These are phyloP conservation scores for Fusarium sambucinum DNA, from an alignment of 2,329 filamentous ascomycete species.

Conservation along the genomic window DNA sequence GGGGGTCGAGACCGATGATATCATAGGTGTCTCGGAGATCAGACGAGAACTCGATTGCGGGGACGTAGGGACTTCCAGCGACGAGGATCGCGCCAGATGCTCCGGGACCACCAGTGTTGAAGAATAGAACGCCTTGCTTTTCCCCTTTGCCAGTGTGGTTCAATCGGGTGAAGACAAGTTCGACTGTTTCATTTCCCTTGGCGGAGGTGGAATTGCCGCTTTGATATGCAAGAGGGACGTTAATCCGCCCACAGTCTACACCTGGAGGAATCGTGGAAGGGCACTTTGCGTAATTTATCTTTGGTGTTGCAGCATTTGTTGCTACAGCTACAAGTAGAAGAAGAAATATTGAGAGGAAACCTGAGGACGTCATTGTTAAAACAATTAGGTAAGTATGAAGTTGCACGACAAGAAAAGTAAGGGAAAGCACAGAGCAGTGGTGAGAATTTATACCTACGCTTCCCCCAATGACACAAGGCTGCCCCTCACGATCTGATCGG, in stretches of 20 bases:
- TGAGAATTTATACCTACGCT: constrained; percentile 14
- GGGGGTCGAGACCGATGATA: constrained; percentile 59
- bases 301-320: constrained; percentile 1
- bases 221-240: constrained; percentile 37
- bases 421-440: not conserved
- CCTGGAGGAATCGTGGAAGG: constrained; percentile 21
- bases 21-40: constrained; percentile 51
- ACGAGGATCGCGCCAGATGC: constrained; percentile 18
- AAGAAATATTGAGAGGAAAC: not conserved
- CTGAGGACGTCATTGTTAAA: constrained; percentile 2
- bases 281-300: constrained; percentile 24
- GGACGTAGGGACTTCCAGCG: constrained; percentile 21
- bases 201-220: constrained; percentile 27
- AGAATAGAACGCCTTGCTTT: constrained; percentile 34
- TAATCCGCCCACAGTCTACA: constrained; percentile 36
- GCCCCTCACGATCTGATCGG: not conserved
- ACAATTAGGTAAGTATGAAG: not conserved
- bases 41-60: constrained; percentile 23
- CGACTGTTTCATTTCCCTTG: constrained; percentile 24
- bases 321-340: constrained; percentile 2
- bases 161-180: constrained; percentile 15
- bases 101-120: constrained; percentile 44
- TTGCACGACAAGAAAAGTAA: too few relatives aligned
- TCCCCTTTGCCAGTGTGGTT: constrained; percentile 35
- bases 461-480: not conserved